Evolutionary conservation across 2,329 filamentous ascomycete genomes (phyloP), one percentile per base, ranked within the genome.

Genomic region (Aspergillus intermedius): DNA sequence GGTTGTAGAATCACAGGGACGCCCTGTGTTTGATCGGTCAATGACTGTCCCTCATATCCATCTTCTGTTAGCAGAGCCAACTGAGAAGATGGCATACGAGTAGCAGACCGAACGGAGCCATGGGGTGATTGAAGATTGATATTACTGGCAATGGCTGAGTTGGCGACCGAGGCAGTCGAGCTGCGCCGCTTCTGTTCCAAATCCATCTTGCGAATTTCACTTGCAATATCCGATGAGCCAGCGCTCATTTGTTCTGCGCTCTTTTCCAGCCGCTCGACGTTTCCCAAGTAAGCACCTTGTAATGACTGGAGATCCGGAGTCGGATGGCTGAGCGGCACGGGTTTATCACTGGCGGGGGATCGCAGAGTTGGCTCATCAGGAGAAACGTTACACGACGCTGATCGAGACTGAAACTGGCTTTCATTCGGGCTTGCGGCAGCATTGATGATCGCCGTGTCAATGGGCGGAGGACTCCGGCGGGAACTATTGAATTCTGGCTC

Each of bases 211-310:
- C 69, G 69, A 42, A 76, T 64, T 54, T 75, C 73, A 42, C 66
- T 65, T 34, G 65, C 69, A 42, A 76, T 69, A 57, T 75, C 73
- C 34, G 63, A 55, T 5, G 73, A 72, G 47, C 66, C 71, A 55
- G 68, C 65, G 58, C 73, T 77, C 49, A 77, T 60, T 30, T 70
- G 69, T 59, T 76, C 74, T 13, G 74, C 74, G 53, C 68, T 74
- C 53, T 69, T 64, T 54, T 77, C 74, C 54, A 77, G 55, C 40
- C 74, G 65, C 56, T 74, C 73, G 48, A 77, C 70, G 67, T 77
- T 76, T 51, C 70, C 71, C 25, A 70, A 58, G 50, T 77, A 76
- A 22, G 74, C 74, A 39, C 74, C 74, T 63, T 77, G 74, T 49
- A 75, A 53, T 30, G 74, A 71, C 52, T 77, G 74, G 13, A 77